Conservation (phyloP, 345 rosid species). For the Eucalyptus fibrosa region DNA sequence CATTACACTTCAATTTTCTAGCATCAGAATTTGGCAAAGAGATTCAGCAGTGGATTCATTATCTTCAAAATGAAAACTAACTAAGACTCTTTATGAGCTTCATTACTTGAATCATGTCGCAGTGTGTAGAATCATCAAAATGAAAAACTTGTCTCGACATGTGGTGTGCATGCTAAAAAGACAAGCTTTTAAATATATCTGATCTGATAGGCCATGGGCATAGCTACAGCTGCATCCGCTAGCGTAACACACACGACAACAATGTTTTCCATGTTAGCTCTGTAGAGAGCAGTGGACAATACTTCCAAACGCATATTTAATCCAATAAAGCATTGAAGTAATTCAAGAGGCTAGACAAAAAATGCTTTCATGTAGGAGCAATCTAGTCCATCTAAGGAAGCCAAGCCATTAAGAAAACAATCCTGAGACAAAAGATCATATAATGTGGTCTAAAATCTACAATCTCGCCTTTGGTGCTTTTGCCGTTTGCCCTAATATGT, state of each 20-base stretch:
- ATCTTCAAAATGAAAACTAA: not conserved
- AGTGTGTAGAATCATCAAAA: not conserved
- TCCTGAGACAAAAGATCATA: not conserved
- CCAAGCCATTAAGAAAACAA: not conserved
- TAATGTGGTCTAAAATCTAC: not conserved
- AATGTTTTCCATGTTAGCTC: not conserved
- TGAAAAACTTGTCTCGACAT: not conserved
- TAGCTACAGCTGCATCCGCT: not conserved
- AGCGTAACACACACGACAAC: not conserved
- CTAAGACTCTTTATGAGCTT: not conserved
- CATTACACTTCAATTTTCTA: not conserved
- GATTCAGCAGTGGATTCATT: not conserved
- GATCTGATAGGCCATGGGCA: not conserved
- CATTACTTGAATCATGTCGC: not conserved
- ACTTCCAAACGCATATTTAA: not conserved
- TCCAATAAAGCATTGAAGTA: not conserved
- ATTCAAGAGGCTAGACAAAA: not conserved
- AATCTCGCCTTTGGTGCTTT: not conserved
- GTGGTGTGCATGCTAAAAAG: not conserved
- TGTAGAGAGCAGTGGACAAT: not conserved
- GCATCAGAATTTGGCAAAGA: not conserved
- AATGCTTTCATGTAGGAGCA: not conserved
- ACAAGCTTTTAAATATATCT: not conserved
- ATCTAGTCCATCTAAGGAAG: not conserved
- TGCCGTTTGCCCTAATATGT: not conserved